Conservation (phyloP, 805 yeast genomes). For the Myxozyma geophila region DNA sequence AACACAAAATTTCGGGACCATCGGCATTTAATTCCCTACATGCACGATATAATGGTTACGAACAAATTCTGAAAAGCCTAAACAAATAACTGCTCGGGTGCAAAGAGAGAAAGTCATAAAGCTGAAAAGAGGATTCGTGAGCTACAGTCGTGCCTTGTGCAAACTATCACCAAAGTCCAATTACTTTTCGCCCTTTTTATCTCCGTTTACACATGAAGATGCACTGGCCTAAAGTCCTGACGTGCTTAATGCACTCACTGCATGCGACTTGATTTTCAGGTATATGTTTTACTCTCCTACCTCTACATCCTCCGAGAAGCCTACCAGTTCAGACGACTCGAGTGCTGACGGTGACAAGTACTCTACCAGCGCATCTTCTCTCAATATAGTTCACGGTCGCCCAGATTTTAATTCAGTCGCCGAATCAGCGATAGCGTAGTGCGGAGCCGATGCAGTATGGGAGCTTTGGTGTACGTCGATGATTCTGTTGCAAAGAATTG, state of each 20-base stretch:
- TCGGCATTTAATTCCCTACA: too few species aligned
- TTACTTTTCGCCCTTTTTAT: too few species aligned
- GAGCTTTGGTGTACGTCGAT: too few species aligned
- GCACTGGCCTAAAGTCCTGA: slow-evolving; percentile 12
- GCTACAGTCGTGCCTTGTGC: too few species aligned
- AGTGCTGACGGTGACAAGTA: neutral
- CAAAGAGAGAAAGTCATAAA: too few species aligned
- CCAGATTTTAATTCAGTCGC: slow-evolving; percentile 53
- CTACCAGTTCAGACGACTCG: neutral
- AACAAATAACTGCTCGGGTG: too few species aligned
- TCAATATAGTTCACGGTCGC: slow-evolving; percentile 40
- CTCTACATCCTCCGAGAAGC: neutral
- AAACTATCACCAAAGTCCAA: too few species aligned
- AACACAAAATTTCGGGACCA: too few species aligned
- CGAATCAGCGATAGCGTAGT: slow-evolving; percentile 21
- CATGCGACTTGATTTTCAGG: slow-evolving; percentile 9
- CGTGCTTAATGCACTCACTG: slow-evolving; percentile 8
- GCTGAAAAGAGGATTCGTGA: too few species aligned
- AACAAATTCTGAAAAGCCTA: too few species aligned
- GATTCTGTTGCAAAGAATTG: slow-evolving; percentile 54
- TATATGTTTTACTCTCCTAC: slow-evolving; percentile 1
- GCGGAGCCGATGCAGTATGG: slow-evolving; percentile 45
- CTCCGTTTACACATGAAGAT: neutral
- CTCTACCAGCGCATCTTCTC: neutral
- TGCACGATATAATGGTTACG: too few species aligned